Evolutionary conservation across 495 filamentous ascomycete genomes (phyloP).

Genomic region (Podospora didyma): DNA sequence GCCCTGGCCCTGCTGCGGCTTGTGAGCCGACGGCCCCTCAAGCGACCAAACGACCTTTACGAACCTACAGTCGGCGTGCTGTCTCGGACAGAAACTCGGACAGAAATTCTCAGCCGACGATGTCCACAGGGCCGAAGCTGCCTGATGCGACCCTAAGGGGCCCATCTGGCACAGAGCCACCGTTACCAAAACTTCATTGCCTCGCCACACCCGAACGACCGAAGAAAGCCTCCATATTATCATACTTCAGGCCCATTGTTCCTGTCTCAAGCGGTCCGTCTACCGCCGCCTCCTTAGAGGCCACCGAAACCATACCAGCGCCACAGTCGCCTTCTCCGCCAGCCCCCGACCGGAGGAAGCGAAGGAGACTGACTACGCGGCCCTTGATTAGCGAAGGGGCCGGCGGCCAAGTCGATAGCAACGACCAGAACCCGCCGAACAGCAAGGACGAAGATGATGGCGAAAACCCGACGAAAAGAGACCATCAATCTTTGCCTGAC

Average conservation of each 20-base stretch:
- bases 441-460: neutral
- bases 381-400: slow-evolving; percentile 4
- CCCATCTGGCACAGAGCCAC: neutral
- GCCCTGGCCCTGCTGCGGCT: neutral
- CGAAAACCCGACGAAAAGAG: neutral
- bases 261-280: slow-evolving; percentile 11
- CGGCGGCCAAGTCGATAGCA: neutral
- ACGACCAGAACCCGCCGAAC: neutral
- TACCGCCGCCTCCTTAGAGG: slow-evolving; percentile 5
- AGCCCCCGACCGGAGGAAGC: slow-evolving; percentile 15
- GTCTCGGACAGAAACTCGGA: slow-evolving; percentile 16
- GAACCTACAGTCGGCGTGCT: slow-evolving; percentile 42
- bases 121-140: slow-evolving; percentile 1
- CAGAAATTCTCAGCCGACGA: no score
- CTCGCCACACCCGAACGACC: slow-evolving; percentile 1
- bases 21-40: neutral
- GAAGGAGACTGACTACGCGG: slow-evolving; percentile 35
- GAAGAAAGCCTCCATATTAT: slow-evolving; percentile 37
- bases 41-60: slow-evolving; percentile 31
- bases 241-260: slow-evolving; percentile 36
- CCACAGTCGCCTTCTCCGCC: slow-evolving; percentile 28
- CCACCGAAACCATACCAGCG: slow-evolving; percentile 12
- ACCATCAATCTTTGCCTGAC: neutral
- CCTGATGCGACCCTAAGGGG: neutral
- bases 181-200: neutral